Conservation (phyloP, 441 rosid species). For the Flueggea neowawraea region DNA sequence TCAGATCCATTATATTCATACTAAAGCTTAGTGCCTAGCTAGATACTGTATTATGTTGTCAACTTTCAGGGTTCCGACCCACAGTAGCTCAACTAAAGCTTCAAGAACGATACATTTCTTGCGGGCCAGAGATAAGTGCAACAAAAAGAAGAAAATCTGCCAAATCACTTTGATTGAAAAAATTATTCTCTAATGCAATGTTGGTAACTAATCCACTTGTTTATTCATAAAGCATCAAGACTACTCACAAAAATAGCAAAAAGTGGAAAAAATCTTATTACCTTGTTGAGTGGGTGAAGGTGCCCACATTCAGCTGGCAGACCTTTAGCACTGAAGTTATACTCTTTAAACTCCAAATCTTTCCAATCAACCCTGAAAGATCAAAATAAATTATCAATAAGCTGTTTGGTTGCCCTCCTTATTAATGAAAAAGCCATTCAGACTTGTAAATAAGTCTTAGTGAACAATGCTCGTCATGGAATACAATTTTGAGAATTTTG, state of each 20-base stretch:
- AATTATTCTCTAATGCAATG: too few species aligned
- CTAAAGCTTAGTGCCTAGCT: not conserved
- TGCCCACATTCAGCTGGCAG: constrained; percentile 85
- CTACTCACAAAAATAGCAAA: constrained; percentile 4
- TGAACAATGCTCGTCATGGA: not conserved
- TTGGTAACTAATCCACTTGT: not conserved
- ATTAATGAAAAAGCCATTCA: too few species aligned
- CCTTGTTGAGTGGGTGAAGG: constrained; percentile 96
- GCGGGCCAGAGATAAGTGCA: not conserved
- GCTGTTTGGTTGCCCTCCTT: too few species aligned
- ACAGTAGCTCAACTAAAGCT: not conserved
- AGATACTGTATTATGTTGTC: not conserved
- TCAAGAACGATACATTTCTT: not conserved
- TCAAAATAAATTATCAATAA: constrained; percentile 10
- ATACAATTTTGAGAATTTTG: not conserved
- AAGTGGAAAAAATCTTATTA: constrained; percentile 14
- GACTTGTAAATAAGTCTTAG: not conserved
- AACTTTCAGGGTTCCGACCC: not conserved
- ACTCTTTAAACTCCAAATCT: constrained; percentile 89
- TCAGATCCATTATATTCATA: not conserved
- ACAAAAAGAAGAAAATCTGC: not conserved
- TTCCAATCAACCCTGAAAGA: constrained; percentile 78
- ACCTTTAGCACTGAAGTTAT: constrained; percentile 89
- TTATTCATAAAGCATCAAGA: constrained; percentile 1
- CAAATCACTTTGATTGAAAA: not conserved